Conservation (phyloP, 768 basidiomycete species). For the Ramaria rubella region DNA sequence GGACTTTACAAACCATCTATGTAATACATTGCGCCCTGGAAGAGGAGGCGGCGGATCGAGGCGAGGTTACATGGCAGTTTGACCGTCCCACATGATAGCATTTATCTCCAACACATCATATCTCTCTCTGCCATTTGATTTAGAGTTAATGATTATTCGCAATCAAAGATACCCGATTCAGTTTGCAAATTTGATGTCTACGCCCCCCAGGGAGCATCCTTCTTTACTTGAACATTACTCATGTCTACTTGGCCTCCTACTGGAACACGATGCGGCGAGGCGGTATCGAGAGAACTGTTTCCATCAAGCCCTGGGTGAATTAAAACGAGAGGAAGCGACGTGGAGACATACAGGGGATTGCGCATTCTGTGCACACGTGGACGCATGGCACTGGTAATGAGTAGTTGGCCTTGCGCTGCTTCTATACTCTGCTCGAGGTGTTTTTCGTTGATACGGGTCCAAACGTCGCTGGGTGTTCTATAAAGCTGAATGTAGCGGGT, state of each 20-base stretch:
- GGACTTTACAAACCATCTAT: conserved; percentile 72
- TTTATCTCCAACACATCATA: not conserved
- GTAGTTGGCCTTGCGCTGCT: conserved; percentile 37
- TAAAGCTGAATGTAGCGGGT: conserved; percentile 62
- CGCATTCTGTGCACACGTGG: conserved; percentile 52
- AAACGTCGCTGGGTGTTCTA: conserved; percentile 44
- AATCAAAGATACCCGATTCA: not conserved
- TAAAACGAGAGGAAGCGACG: not conserved
- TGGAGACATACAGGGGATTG: conserved; percentile 61
- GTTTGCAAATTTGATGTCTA: not conserved
- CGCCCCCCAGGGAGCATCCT: conserved; percentile 11
- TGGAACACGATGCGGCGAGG: conserved; percentile 52
- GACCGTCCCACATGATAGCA: not conserved
- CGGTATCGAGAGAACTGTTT: conserved; percentile 48
- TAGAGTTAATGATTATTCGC: not conserved
- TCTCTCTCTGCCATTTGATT: not conserved
- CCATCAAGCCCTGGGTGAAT: not conserved
- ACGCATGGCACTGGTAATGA: conserved; percentile 39
- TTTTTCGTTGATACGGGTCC: conserved; percentile 49
- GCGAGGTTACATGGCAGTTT: conserved; percentile 74
- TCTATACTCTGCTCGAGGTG: conserved; percentile 45
- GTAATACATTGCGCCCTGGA: conserved; percentile 63
- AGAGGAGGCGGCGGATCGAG: conserved; percentile 39
- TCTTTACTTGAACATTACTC: conserved; percentile 30
- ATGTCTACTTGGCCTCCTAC: conserved; percentile 44